Base-by-base conservation (phyloP, 2,329 filamentous ascomycete species). In the Fragosphaeria purpurea region DNA sequence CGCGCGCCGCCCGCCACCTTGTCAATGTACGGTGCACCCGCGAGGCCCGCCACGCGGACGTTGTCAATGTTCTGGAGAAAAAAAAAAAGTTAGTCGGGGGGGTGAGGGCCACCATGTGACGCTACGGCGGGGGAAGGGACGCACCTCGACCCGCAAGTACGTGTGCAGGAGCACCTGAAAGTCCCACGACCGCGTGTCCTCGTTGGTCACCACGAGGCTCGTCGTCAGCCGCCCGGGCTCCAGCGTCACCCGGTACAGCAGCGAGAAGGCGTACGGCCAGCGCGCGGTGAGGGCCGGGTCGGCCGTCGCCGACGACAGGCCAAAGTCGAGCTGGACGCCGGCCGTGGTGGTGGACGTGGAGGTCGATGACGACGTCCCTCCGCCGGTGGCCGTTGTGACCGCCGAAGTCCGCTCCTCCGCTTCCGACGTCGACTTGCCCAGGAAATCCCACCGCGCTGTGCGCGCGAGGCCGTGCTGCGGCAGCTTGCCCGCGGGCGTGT, bases 401-500 rank as follows among this genome's bases (percentile, higher is more conserved):
- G 47, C 41, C 7, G 50, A 66, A 22, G 22, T 22, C 22, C 22
- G 22, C 22, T 22, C 22, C 41, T 61, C 57, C 7, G 73, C 77
- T 65, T 89, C 84, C 6, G 78, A 80, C n/a, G 79, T 83, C 6
- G 84, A 88, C 70, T 91, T 94, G 63, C 90, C 90, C 47, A 98
- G 76, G 65, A 93, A 95, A 67, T 97, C 90, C 93, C 93, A 98
- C 55, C 79, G 79, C 44, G 84, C 86, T 62, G 80, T 90, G 60
- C 93, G 88, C 40, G 91, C 93, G 68, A 98, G 95, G 58, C 93
- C 93, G 71, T 97, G 93, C 70, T 96, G 90, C 4, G 90, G 84
- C 32, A 98, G 84, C 57, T 79, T 72, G 47, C 80, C 80, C 33
- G 88, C 93, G n/a, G 85, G 76, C 57, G 85, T 80, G 66, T 90